Percentiles rank a stretch among this genome's conserved stretches.
These are phyloP conservation scores for Botrytis deweyae DNA, from an alignment of 2,329 filamentous ascomycete genomes.

Conservation along the genomic window DNA sequence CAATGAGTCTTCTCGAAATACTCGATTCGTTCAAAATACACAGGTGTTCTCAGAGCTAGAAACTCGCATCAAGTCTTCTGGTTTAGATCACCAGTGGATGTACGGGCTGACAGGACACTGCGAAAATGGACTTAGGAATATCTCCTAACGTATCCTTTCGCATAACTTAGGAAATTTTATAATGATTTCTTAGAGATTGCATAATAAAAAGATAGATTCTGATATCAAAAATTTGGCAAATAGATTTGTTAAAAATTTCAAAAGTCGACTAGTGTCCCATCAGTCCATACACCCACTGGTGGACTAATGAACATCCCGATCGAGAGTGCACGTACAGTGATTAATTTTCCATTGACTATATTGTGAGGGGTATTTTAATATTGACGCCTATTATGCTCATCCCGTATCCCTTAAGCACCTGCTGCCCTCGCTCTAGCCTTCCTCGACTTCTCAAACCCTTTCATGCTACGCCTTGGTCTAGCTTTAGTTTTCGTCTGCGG, in stretches of 20 bases:
- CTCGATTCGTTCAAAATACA: background rate
- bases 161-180: no score
- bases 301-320: background rate
- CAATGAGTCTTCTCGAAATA: background rate
- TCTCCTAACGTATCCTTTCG: no score
- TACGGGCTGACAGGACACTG: no score
- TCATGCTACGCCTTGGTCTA: conserved; percentile 70
- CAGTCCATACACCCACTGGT: no score
- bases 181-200: no score
- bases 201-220: no score
- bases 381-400: background rate
- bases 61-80: background rate
- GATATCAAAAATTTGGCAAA: no score
- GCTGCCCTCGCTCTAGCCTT: conserved; percentile 23
- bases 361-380: background rate
- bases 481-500: conserved; percentile 50
- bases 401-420: background rate
- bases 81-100: no score
- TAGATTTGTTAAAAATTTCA: no score
- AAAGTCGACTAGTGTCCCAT: no score
- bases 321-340: background rate
- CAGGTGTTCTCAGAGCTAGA: background rate
- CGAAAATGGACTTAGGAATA: no score
- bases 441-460: conserved; percentile 53
- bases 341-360: background rate